phyloP scores from a whole-genome alignment of 805 yeast species.

The Metschnikowia colocasiae region DNA sequence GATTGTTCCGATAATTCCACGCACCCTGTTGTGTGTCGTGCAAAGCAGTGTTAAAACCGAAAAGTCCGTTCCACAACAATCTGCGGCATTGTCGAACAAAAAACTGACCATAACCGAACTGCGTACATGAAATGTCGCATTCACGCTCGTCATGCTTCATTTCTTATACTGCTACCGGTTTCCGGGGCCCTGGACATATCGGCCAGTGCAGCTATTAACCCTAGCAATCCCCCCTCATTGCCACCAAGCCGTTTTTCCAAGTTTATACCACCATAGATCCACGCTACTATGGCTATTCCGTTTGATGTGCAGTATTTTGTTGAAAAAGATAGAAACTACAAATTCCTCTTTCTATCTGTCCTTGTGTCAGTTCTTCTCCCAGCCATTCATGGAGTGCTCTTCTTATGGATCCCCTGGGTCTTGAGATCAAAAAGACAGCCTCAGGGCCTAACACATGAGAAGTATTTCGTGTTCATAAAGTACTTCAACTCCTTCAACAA shows the following conservation, averaged over 20 bases:
- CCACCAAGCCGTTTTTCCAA: background rate
- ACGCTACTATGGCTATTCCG: constrained; percentile 25
- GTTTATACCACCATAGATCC: background rate
- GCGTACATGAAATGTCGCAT: background rate
- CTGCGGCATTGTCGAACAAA: background rate
- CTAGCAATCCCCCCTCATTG: background rate
- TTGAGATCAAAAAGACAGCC: constrained; percentile 25
- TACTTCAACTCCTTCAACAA: constrained; percentile 28
- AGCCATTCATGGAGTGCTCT: constrained; percentile 37
- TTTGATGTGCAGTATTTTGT: constrained; percentile 36
- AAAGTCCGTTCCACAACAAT: background rate
- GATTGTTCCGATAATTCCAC: constrained; percentile 4
- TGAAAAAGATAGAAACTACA: constrained; percentile 35
- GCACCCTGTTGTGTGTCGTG: background rate
- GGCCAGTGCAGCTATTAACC: background rate
- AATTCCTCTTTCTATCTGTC: constrained; percentile 36
- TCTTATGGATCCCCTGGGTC: constrained; percentile 39
- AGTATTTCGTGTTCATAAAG: constrained; percentile 27
- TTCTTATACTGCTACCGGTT: background rate
- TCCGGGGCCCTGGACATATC: background rate
- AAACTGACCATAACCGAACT: background rate
- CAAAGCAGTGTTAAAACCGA: background rate
- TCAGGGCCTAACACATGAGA: constrained; percentile 13
- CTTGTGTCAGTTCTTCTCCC: constrained; percentile 25
- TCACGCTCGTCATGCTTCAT: background rate